Conservation (phyloP, 2,329 filamentous ascomycete species). For the Diaporthe eres region DNA sequence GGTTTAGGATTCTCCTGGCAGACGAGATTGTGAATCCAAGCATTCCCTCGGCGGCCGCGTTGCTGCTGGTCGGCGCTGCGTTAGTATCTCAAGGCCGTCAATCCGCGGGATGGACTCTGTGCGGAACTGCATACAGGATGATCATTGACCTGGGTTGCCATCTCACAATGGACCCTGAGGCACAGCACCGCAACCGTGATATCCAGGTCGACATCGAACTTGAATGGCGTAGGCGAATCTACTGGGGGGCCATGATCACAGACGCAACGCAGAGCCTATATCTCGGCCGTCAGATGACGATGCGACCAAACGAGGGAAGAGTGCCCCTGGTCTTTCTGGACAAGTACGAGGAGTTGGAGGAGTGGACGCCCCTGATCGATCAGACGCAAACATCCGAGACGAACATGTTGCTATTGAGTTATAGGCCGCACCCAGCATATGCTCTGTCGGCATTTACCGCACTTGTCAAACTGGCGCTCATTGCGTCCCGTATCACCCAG, state of each 20-base stretch:
- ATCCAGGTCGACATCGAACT: not conserved
- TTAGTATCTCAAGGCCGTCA: constrained; percentile 3
- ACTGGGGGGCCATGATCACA: constrained; percentile 2
- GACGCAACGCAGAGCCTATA: constrained; percentile 15
- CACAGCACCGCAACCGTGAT: not conserved
- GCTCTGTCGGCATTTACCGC: constrained; percentile 1
- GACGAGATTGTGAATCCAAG: constrained; percentile 17
- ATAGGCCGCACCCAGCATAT: not conserved
- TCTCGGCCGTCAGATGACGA: not conserved
- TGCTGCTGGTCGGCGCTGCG: not conserved
- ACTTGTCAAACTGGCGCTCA: not conserved
- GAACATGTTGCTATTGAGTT: not conserved
- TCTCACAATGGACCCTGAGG: not conserved
- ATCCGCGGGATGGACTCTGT: constrained; percentile 1
- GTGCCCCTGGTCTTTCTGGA: not conserved
- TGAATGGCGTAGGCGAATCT: not conserved
- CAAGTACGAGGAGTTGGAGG: constrained; percentile 9
- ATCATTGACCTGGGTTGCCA: constrained; percentile 8
- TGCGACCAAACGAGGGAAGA: constrained; percentile 8
- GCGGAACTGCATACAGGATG: constrained; percentile 12
- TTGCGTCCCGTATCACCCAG: not conserved
- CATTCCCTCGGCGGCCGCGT: not conserved
- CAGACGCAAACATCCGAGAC: not conserved
- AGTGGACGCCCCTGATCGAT: not conserved
- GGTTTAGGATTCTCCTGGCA: not conserved